These are phyloP conservation scores for Penicillium sp. DNA, from an alignment of 2,329 filamentous ascomycete species.

Conservation along the genomic window DNA sequence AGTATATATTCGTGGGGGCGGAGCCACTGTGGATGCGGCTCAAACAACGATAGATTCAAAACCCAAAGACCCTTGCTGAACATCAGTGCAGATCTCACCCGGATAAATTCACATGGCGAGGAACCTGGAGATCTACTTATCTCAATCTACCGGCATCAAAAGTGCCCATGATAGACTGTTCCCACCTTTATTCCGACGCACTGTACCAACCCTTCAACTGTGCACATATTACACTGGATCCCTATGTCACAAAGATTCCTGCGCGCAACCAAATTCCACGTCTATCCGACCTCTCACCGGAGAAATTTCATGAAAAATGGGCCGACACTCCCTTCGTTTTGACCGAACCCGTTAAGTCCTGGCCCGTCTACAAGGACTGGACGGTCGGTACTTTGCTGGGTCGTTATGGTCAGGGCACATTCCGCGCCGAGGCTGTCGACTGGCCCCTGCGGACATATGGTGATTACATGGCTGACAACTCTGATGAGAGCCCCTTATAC, in stretches of 20 bases:
- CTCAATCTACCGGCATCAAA: slow-evolving; percentile 61
- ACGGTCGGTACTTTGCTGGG: slow-evolving; percentile 67
- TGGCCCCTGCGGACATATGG: slow-evolving; percentile 84
- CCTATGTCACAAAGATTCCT: slow-evolving; percentile 74
- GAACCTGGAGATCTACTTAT: slow-evolving; percentile 82
- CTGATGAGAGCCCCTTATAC: slow-evolving; percentile 88
- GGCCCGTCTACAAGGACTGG: slow-evolving; percentile 80
- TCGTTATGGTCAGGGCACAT: slow-evolving; percentile 69
- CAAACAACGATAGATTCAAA: neutral
- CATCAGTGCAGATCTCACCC: slow-evolving; percentile 32
- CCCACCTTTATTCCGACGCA: slow-evolving; percentile 83
- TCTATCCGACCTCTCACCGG: slow-evolving; percentile 68
- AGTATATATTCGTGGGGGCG: slow-evolving; percentile 9
- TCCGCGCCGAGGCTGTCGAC: slow-evolving; percentile 91
- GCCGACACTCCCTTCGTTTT: slow-evolving; percentile 83
- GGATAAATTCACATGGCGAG: slow-evolving; percentile 68
- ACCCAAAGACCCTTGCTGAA: slow-evolving; percentile 22
- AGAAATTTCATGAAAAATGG: slow-evolving; percentile 77
- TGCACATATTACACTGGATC: slow-evolving; percentile 70
- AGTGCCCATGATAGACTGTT: slow-evolving; percentile 69
- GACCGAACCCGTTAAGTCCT: slow-evolving; percentile 76
- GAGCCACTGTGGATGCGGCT: slow-evolving; percentile 3
- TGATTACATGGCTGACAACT: slow-evolving; percentile 77
- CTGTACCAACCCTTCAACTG: slow-evolving; percentile 90
- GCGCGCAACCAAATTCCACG: slow-evolving; percentile 72